Percentiles rank a stretch among this genome's conserved stretches.
These are phyloP conservation scores for Hansenula anomala DNA, from an alignment of 1,139 yeast species.

Conservation along the genomic window DNA sequence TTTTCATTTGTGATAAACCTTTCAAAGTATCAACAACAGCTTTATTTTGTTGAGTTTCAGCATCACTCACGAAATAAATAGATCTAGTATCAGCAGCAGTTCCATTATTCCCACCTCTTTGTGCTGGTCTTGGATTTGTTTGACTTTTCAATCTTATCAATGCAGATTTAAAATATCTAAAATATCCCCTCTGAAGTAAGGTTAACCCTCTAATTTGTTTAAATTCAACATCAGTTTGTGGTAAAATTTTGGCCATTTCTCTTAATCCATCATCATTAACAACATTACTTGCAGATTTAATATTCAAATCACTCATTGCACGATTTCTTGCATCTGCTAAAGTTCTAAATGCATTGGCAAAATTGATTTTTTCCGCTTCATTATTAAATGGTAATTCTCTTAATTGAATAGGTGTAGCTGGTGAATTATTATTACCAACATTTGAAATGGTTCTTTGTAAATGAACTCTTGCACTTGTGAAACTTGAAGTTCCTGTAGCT, in stretches of 20 bases:
- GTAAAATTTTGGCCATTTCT: constrained; percentile 52
- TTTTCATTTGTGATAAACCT: constrained; percentile 7
- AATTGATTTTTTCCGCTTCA: constrained; percentile 23
- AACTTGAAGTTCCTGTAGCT: constrained; percentile 15
- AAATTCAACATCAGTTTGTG: constrained; percentile 50
- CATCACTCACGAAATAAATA: neutral
- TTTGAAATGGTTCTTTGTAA: constrained; percentile 21
- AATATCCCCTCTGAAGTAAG: constrained; percentile 37
- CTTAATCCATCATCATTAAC: constrained; percentile 41
- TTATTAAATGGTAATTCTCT: constrained; percentile 21
- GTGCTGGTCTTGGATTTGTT: neutral
- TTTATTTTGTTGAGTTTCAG: neutral
- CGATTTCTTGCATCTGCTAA: constrained; percentile 42
- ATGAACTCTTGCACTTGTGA: constrained; percentile 25
- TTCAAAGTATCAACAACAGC: constrained; percentile 1
- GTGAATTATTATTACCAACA: neutral
- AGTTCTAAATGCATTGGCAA: constrained; percentile 28
- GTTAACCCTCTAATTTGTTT: constrained; percentile 36
- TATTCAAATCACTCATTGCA: constrained; percentile 34
- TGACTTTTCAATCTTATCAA: constrained; percentile 35
- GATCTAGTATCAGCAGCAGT: constrained; percentile 1
- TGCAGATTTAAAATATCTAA: constrained; percentile 40
- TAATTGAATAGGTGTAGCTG: constrained; percentile 19
- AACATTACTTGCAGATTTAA: constrained; percentile 33
- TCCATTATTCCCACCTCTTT: neutral